These are phyloP conservation scores for Xylaria sp. DNA, from an alignment of 2,329 filamentous ascomycete species.

Conservation along the genomic window DNA sequence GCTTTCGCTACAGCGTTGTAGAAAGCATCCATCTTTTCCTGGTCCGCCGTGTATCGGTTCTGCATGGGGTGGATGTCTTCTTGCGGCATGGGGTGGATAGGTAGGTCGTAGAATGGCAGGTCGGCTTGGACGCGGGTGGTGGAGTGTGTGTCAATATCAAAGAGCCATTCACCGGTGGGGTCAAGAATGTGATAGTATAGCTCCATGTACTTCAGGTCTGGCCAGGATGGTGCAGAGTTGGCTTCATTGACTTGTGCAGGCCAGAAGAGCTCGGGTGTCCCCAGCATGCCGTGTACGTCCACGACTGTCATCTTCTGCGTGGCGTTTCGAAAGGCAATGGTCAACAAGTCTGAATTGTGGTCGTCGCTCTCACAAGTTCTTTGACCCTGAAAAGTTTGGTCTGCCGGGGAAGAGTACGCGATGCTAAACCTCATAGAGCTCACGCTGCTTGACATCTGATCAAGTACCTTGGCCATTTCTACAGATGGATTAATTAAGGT, in stretches of 20 bases:
- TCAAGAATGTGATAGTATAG: conserved; percentile 26
- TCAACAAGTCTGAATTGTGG: conserved; percentile 16
- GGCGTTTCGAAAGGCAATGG: conserved; percentile 25
- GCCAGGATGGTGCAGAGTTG: conserved; percentile 28
- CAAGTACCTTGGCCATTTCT: conserved; percentile 29
- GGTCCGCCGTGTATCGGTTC: conserved; percentile 22
- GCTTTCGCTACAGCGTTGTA: conserved; percentile 25
- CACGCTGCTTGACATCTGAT: conserved; percentile 15
- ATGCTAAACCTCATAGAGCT: conserved; percentile 24
- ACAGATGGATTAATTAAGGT: conserved; percentile 3
- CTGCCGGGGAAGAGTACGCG: conserved; percentile 17
- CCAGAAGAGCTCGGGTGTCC: conserved; percentile 34
- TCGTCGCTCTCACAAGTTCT: background rate
- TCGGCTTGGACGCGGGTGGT: conserved; percentile 13
- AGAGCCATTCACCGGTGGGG: conserved; percentile 31
- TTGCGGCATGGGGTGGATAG: background rate
- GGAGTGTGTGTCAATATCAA: conserved; percentile 1
- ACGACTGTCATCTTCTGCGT: conserved; percentile 29
- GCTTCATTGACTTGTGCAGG: conserved; percentile 13
- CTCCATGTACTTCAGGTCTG: conserved; percentile 27
- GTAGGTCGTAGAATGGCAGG: conserved; percentile 17
- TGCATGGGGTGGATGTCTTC: conserved; percentile 21
- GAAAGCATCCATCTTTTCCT: conserved; percentile 29
- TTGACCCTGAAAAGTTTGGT: conserved; percentile 16
- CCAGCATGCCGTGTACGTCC: conserved; percentile 26